Evolutionary conservation across 2,329 filamentous ascomycete genomes (phyloP).

Genomic region (Beauveria varroae): DNA sequence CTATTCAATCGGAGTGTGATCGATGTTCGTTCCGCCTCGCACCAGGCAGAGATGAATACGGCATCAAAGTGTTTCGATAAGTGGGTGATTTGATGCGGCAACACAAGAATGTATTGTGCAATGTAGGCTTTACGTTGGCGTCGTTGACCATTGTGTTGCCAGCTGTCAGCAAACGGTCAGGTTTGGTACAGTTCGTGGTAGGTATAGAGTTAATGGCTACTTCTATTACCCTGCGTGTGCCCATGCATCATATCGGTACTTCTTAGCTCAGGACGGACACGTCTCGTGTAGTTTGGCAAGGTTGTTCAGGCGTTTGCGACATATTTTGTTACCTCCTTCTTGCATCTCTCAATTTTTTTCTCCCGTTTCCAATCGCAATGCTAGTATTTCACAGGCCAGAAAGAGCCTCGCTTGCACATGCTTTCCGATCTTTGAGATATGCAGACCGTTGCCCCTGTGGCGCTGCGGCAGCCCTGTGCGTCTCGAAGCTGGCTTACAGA

Average conservation of each 20-base stretch:
- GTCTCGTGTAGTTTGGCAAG: not conserved
- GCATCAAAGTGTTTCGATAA: no score
- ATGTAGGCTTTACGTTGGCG: not conserved
- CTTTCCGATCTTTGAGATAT: not conserved
- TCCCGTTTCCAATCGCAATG: not conserved
- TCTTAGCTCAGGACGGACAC: not conserved
- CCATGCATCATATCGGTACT: not conserved
- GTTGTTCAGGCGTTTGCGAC: not conserved
- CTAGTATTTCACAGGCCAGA: not conserved
- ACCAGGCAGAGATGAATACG: not conserved
- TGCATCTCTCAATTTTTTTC: not conserved
- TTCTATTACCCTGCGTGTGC: not conserved
- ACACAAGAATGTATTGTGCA: not conserved
- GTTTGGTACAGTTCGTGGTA: not conserved
- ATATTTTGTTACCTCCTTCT: not conserved
- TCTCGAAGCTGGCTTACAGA: not conserved
- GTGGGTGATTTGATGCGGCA: not conserved
- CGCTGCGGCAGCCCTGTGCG: conserved; percentile 1
- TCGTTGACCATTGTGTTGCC: not conserved
- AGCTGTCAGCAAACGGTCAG: not conserved
- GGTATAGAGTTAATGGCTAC: not conserved
- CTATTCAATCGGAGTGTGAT: not conserved
- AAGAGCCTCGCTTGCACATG: not conserved
- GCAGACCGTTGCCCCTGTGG: conserved; percentile 3
- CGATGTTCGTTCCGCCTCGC: not conserved